Percentiles rank a stretch among this genome's conserved stretches.
phyloP scores from a whole-genome alignment of 306 rosid genomes.

The Begonia loranthoides region DNA sequence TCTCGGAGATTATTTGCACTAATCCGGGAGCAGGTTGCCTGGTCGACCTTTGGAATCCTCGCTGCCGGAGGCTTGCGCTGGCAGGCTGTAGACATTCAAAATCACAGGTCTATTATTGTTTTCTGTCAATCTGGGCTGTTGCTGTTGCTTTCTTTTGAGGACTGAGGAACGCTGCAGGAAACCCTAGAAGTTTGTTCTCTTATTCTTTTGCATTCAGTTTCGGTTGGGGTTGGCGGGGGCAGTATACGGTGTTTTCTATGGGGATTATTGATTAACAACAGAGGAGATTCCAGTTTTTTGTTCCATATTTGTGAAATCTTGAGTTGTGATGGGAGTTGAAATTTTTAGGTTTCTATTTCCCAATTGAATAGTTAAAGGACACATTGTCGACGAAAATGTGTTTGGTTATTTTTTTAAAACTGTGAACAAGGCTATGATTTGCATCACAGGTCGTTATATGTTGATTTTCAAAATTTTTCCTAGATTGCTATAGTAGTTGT shows the following conservation, averaged over 20 bases:
- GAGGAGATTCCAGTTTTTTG: background rate
- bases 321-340: slow-evolving; percentile 13
- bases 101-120: slow-evolving; percentile 20
- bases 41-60: slow-evolving; percentile 17
- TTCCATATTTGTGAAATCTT: slow-evolving; percentile 1
- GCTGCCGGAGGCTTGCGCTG: slow-evolving; percentile 33
- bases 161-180: slow-evolving; percentile 17
- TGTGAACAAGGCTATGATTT: slow-evolving; percentile 28
- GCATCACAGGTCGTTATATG: slow-evolving; percentile 16
- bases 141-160: slow-evolving; percentile 6
- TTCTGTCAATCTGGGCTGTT: background rate
- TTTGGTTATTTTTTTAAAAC: slow-evolving; percentile 16
- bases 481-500: background rate
- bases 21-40: slow-evolving; percentile 37
- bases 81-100: slow-evolving; percentile 19
- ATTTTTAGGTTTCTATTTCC: slow-evolving; percentile 10
- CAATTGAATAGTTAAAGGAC: slow-evolving; percentile 8
- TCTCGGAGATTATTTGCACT: background rate
- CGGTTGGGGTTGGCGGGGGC: slow-evolving; percentile 11
- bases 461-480: slow-evolving; percentile 17
- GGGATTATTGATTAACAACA: background rate
- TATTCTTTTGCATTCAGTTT: slow-evolving; percentile 2
- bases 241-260: slow-evolving; percentile 9
- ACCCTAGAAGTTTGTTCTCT: slow-evolving; percentile 22
- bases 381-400: slow-evolving; percentile 22